Evolutionary conservation across 176 grass and related monocot species (phyloP).

Genomic region (Carex pumila): DNA sequence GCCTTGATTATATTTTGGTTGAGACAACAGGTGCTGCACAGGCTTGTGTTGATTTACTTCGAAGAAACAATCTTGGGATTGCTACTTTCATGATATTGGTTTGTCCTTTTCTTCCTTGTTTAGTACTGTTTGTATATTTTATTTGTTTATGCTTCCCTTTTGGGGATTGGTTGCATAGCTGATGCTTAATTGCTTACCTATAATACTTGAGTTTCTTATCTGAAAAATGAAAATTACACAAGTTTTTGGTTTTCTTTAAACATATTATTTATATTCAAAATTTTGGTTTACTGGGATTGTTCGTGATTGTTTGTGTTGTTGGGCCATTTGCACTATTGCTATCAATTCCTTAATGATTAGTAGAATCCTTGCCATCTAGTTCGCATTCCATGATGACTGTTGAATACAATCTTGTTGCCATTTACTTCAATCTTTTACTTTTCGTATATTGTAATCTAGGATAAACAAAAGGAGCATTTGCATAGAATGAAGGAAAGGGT

Average conservation of each 20-base stretch:
- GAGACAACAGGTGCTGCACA: conserved; percentile 89
- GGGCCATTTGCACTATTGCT: not conserved
- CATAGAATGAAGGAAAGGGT: conserved; percentile 48
- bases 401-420: not conserved
- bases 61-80: conserved; percentile 66
- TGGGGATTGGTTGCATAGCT: not conserved
- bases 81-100: conserved; percentile 98
- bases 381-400: not conserved
- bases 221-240: not conserved
- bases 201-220: not conserved
- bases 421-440: not conserved
- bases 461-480: conserved; percentile 69
- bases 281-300: not conserved
- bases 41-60: conserved; percentile 86
- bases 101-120: not conserved
- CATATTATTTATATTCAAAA: not conserved
- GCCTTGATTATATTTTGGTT: conserved; percentile 82
- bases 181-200: not conserved
- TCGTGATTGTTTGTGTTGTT: not conserved
- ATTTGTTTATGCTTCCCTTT: not conserved
- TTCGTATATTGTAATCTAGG: conserved; percentile 36
- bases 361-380: not conserved
- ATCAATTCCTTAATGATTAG: not conserved
- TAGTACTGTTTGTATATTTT: conserved; percentile 2
- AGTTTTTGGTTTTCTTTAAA: not conserved